Evolutionary conservation across 441 rosid genomes (phyloP).

Genomic region (Eutrema salsugineum): DNA sequence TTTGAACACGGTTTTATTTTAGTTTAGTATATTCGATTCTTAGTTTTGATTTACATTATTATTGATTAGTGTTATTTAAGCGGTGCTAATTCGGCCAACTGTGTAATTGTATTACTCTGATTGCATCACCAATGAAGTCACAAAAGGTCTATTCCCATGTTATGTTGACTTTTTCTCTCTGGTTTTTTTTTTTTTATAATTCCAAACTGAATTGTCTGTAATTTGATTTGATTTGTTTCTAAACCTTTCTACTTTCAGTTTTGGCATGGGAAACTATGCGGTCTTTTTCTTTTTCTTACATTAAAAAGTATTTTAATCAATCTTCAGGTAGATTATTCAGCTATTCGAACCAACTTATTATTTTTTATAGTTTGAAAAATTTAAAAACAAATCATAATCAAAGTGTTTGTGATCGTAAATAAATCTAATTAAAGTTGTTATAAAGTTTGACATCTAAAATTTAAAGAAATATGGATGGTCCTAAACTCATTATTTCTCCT

Average conservation of each 20-base stretch:
- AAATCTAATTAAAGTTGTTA: neutral
- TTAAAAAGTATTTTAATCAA: neutral
- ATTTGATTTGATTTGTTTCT: neutral
- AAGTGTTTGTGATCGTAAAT: neutral
- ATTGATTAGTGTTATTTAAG: neutral
- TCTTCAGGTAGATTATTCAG: neutral
- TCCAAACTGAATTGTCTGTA: neutral
- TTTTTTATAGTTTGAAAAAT: no score
- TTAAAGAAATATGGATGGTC: neutral
- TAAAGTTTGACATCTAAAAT: neutral
- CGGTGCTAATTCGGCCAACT: constrained; percentile 1
- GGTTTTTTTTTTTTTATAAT: neutral
- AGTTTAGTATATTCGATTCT: neutral
- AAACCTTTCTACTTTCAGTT: neutral
- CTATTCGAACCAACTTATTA: neutral
- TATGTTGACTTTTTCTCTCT: neutral
- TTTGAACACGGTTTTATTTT: neutral
- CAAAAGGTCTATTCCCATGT: neutral
- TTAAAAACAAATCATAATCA: neutral
- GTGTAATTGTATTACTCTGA: neutral
- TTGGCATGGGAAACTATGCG: neutral
- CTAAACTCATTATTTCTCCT: neutral
- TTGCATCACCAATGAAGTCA: constrained; percentile 16
- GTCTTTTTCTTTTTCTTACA: neutral
- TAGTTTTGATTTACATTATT: neutral